phyloP scores from a whole-genome alignment of 176 grass and related monocot species.

The Cenchrus fungigraminus region DNA sequence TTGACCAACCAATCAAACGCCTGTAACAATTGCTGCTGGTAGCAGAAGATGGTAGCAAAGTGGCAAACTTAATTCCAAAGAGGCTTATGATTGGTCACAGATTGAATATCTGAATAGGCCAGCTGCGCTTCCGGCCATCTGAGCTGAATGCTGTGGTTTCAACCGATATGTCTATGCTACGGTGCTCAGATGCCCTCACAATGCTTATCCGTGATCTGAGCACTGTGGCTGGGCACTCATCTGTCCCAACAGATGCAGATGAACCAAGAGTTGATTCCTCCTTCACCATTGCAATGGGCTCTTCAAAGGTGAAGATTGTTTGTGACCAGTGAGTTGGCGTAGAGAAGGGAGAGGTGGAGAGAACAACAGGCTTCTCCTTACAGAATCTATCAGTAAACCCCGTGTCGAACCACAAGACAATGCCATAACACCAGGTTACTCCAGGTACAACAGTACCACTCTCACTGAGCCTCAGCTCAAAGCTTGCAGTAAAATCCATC shows the following conservation, averaged over 20 bases:
- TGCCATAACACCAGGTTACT: conserved; percentile 71
- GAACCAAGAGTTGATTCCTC: conserved; percentile 24
- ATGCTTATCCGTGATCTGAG: conserved; percentile 81
- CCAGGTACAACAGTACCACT: conserved; percentile 12
- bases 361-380: conserved; percentile 70
- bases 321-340: conserved; percentile 89
- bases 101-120: conserved; percentile 87
- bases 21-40: background rate
- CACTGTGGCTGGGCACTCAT: conserved; percentile 48
- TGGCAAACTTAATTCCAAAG: conserved; percentile 6
- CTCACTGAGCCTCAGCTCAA: conserved; percentile 65
- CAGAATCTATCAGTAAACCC: conserved; percentile 83
- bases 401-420: conserved; percentile 90
- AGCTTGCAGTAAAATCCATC: conserved; percentile 87
- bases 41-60: background rate
- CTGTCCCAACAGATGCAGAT: conserved; percentile 55
- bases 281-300: conserved; percentile 68
- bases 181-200: conserved; percentile 69
- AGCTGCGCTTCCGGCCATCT: conserved; percentile 58
- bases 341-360: conserved; percentile 83
- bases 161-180: conserved; percentile 79
- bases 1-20: background rate
- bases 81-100: conserved; percentile 39
- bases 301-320: conserved; percentile 81
- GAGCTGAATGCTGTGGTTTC: conserved; percentile 62